phyloP scores from a whole-genome alignment of 352 stramenopile species.

The Globisporangium echinulatum region DNA sequence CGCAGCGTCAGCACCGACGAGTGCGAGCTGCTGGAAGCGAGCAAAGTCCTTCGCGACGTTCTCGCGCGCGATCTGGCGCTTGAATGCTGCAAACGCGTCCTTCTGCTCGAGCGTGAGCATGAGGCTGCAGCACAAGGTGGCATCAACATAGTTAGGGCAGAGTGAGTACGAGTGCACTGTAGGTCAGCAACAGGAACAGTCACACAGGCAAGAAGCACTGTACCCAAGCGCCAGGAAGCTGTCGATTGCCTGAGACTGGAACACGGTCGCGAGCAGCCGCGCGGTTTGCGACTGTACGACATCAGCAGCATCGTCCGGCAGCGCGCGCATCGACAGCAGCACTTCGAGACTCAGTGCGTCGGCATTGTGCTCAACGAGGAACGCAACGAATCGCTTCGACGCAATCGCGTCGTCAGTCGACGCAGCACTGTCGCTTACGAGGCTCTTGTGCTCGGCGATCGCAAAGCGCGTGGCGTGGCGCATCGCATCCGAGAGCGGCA shows the following conservation, averaged over 20 bases:
- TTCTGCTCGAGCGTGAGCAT: conserved; percentile 75
- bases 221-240: conserved; percentile 61
- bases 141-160: neutral
- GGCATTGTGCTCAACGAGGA: conserved; percentile 56
- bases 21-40: conserved; percentile 68
- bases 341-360: conserved; percentile 60
- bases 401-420: conserved; percentile 28
- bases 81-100: conserved; percentile 65
- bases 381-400: conserved; percentile 64
- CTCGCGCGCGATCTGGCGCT: conserved; percentile 70
- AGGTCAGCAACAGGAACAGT: too few relatives aligned
- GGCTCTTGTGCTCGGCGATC: conserved; percentile 44
- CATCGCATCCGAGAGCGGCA: conserved; percentile 49
- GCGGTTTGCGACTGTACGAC: conserved; percentile 43
- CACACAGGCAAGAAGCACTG: neutral
- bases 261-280: conserved; percentile 60
- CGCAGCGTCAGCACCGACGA: conserved; percentile 64
- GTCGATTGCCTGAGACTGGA: conserved; percentile 68
- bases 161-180: neutral
- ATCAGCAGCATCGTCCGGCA: conserved; percentile 43
- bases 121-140: conserved; percentile 21
- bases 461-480: conserved; percentile 51
- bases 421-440: conserved; percentile 9
- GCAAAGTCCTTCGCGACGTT: conserved; percentile 81
- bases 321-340: conserved; percentile 47